Evolutionary conservation across 345 rosid genomes (phyloP), one percentile per base, ranked within the genome.

Genomic region (Conringia planisiliqua): DNA sequence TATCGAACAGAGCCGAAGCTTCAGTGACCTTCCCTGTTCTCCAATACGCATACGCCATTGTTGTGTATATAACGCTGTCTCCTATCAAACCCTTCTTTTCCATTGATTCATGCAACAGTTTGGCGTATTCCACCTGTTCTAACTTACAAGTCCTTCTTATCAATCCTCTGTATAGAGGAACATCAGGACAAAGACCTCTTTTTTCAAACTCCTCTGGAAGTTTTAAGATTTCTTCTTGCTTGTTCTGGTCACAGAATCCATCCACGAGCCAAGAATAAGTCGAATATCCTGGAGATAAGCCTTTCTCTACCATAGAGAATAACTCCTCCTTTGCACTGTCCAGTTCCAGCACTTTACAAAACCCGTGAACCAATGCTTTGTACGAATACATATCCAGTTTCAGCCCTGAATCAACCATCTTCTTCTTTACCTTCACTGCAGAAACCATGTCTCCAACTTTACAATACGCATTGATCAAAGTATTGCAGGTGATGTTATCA

Each of bases 191-290:
- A 48, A 88, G 66, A 60, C 93, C 92, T 83, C 85, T 86, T 42
- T 47, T 71, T 60, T 59, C 79, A 76, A 91, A 78, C 63, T 90
- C 97, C 55, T 85, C 86, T 0, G 82, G 85, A n/a, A 94, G 82
- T 69, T 81, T 71, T 11, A 79, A 40, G 54, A 88, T 75, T 44
- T 65, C 84, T 18, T 82, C 89, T 69, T 79, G 91, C 52, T 83
- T 85, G 24, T 74, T 66, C 72, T 81, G 86, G 67, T 78, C 66
- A 58, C 88, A 84, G 36, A 87, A 86, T 46, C 90, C 81, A 82
- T 91, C 97, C 16, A 94, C 86, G 47, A 94, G 81, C 97, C 97
- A 94, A 1, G 89, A 85, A 76, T 91, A 91, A 4, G 89, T 80
- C 70, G 85, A 81, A 74, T 85, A 94, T 75, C 95, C 85, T 38